Percentiles rank a stretch among this genome's conserved stretches.
These are phyloP conservation scores for Akanthomyces dipterigenus DNA, from an alignment of 2,329 filamentous ascomycete genomes.

Conservation along the genomic window DNA sequence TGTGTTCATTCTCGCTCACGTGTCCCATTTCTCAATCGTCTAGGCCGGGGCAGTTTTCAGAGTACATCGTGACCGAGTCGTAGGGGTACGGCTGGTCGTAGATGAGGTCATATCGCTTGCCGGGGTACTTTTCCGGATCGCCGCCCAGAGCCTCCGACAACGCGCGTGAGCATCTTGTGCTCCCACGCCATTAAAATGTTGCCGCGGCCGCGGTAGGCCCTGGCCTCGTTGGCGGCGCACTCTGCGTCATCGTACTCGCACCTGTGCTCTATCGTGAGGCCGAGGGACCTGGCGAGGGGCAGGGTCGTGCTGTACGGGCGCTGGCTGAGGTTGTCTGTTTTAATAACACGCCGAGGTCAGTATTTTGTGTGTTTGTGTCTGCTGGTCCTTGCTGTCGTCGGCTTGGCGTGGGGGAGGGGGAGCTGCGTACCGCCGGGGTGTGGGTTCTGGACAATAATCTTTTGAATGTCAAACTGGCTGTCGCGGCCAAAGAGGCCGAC, in stretches of 20 bases:
- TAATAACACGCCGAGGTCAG: not conserved
- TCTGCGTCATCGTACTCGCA: conserved; percentile 24
- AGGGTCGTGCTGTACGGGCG: conserved; percentile 12
- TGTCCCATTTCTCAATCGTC: not conserved
- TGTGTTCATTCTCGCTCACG: not conserved
- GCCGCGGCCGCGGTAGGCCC: conserved; percentile 14
- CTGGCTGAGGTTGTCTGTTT: conserved; percentile 3
- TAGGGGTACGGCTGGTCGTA: conserved; percentile 9
- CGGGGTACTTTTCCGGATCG: not conserved
- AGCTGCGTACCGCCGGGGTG: conserved; percentile 29
- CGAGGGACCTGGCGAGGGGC: conserved; percentile 5
- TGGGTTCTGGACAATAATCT: conserved; percentile 47
- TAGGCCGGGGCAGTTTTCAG: conserved; percentile 1
- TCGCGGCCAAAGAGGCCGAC: conserved; percentile 42
- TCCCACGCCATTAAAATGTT: conserved; percentile 10
- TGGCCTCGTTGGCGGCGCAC: conserved; percentile 13
- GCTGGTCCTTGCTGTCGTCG: not conserved
- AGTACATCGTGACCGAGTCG: not conserved
- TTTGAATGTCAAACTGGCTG: conserved; percentile 44
- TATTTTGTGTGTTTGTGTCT: not conserved
- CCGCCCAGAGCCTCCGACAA: conserved; percentile 1
- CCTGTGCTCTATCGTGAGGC: conserved; percentile 11
- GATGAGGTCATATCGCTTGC: not conserved
- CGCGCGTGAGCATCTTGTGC: not conserved
- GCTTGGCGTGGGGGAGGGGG: not conserved